Conservation (phyloP, 306 rosid genomes). For the Fragaria nilgerrensis region DNA sequence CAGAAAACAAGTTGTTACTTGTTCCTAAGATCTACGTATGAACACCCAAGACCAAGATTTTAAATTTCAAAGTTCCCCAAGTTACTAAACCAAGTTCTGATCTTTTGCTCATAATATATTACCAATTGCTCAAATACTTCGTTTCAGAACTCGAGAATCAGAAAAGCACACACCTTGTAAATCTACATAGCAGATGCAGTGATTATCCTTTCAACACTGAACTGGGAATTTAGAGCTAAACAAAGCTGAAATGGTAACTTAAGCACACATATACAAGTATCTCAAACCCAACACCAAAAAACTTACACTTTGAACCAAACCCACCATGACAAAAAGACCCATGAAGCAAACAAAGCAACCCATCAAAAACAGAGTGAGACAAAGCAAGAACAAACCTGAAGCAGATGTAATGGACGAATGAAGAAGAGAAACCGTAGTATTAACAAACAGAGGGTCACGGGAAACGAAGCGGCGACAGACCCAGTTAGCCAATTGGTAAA, state of each 20-base stretch:
- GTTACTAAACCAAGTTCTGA: neutral
- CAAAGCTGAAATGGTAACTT: neutral
- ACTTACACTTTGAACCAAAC: neutral
- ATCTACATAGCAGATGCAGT: neutral
- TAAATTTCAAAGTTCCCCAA: neutral
- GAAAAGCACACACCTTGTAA: slow-evolving; percentile 5
- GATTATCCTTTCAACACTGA: neutral
- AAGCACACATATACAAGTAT: neutral
- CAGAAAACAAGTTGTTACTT: neutral
- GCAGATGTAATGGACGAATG: slow-evolving; percentile 69
- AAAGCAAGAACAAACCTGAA: slow-evolving; percentile 53
- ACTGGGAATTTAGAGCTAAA: neutral
- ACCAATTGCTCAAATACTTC: neutral
- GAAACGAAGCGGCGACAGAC: slow-evolving; percentile 44
- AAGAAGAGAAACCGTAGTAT: slow-evolving; percentile 85
- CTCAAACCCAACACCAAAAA: neutral
- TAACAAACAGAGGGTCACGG: slow-evolving; percentile 69
- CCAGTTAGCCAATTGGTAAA: slow-evolving; percentile 61
- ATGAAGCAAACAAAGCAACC: neutral
- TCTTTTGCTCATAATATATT: neutral
- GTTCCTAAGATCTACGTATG: neutral
- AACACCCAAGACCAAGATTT: neutral
- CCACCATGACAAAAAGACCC: neutral
- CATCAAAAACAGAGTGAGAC: neutral
- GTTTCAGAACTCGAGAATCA: neutral